Base-by-base conservation (phyloP, 2,329 filamentous ascomycete species). In the Pseudogymnoascus sp. region DNA sequence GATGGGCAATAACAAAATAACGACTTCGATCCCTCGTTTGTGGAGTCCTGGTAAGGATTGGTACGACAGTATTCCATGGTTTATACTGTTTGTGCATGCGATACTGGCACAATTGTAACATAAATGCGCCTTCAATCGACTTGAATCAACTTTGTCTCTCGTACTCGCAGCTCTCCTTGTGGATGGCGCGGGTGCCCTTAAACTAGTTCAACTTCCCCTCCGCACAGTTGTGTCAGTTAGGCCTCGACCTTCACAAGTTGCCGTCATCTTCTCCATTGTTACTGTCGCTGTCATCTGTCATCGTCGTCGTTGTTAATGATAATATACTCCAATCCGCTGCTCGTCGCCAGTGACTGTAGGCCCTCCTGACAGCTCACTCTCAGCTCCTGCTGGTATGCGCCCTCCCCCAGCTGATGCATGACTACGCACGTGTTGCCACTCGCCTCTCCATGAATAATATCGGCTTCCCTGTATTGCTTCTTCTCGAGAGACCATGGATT, bases 401-500 rank as follows among this genome's bases (percentile, higher is more conserved):
- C 57, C 36, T 61, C 16, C 31, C 14, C 31, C 57, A 61, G 57
- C 31, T 61, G 57, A 37, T 61, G 31, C 57, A 37, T 61, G 16
- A 54, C 48, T 4, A 54, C 48, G 48, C 57, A 61, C 57, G 31
- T 60, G 57, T 60, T 36, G 57, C 57, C 57, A 8, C 31, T 36
- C 57, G 57, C 28, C 57, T 36, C 57, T 36, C 31, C 57, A 61
- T 37, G 36, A 61, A 61, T 36, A 39, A 37, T 37, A 61, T 61
- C 54, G 28, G 8, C 34, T 34, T 34, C 54, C 54, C 28, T 36
- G 31, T 36, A 37, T 61, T 61, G 57, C 57, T 39, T 37, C 31
- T 39, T 36, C 57, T 37, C 21, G 57, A 61, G 57, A 61, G 57
- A 61, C 31, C 19, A 61, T 61, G 57, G 57, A 61, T 39, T 39